Base-by-base conservation (phyloP, 495 filamentous ascomycete genomes). In the Bacidia gigantensis region DNA sequence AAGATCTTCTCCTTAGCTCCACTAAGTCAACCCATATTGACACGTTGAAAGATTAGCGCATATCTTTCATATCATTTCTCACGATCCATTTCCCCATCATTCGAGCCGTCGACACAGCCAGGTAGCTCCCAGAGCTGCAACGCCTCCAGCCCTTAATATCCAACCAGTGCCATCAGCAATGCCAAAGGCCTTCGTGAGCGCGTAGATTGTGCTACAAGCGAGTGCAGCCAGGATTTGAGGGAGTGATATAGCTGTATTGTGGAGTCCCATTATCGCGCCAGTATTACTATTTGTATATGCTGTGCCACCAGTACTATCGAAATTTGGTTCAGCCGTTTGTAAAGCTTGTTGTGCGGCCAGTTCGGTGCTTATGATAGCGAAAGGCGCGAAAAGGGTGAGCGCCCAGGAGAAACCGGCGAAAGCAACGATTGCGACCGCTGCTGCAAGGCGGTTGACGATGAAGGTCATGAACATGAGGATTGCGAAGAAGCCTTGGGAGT, bases 391-490 rank as follows among this genome's bases (percentile, higher is more conserved):
- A 54, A 67, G 64, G 22, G 72, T 75, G 50, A 74, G 61, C 17
- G 72, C 69, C 72, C 72, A 75, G 38, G 70, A 69, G 26, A 75
- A 60, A 39, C 72, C 72, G 51, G 72, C 62, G 51, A 26, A 57
- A 26, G 56, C 56, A 21, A 89, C 79, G 21, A 87, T 68, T 11
- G 76, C 49, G 7, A 82, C 86, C 35, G 85, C 85, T 63, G 75
- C 78, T 51, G 74, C 68, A 56, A 87, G 76, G 23, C 81, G 83
- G 49, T 60, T 73, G 11, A 83, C 78, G 55, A 87, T 82, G 2
- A 86, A 78, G 2, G 86, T 83, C 52, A 81, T 62, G n/a, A 83
- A 64, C 83, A 89, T 87, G 26, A 79, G 70, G 23, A 59, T 56
- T 12, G 81, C 78, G 61, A 88, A 89, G 32, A 83, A 69, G 38